These are phyloP conservation scores for Neonectria hederae DNA, from an alignment of 2,329 filamentous ascomycete genomes.

Conservation along the genomic window DNA sequence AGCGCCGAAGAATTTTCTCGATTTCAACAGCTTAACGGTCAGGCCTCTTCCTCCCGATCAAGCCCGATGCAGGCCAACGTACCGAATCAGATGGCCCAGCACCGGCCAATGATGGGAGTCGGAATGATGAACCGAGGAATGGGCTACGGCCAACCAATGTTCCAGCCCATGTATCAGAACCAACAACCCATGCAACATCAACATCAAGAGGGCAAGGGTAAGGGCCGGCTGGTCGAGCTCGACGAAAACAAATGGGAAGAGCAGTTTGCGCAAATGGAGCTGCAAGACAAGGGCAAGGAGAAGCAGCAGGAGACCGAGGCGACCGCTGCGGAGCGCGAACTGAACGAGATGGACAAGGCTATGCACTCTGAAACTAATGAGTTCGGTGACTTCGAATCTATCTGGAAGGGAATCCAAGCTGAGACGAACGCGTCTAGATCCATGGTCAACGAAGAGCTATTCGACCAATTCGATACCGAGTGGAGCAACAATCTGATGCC, in stretches of 20 bases:
- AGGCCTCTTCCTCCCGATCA: constrained; percentile 60
- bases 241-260: constrained; percentile 96
- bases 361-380: constrained; percentile 77
- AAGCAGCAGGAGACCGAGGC: constrained; percentile 68
- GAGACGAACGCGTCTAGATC: constrained; percentile 76
- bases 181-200: constrained; percentile 56
- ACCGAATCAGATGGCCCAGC: constrained; percentile 59
- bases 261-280: constrained; percentile 90
- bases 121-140: constrained; percentile 62
- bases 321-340: constrained; percentile 81
- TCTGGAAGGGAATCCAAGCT: constrained; percentile 85
- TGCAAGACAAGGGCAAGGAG: constrained; percentile 66
- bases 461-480: constrained; percentile 77
- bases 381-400: constrained; percentile 88
- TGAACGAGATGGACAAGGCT: constrained; percentile 82
- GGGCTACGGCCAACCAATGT: constrained; percentile 64
- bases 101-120: constrained; percentile 70
- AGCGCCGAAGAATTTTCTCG: constrained; percentile 85
- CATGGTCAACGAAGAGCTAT: constrained; percentile 73
- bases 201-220: constrained; percentile 72
- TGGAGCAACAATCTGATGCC: constrained; percentile 71
- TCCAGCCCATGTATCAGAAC: constrained; percentile 58
- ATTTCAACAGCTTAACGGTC: constrained; percentile 79
- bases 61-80: constrained; percentile 67
- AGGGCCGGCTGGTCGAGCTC: constrained; percentile 93